Evolutionary conservation across 352 stramenopile species (phyloP).

Genomic region (Phytophthora sansomeana): DNA sequence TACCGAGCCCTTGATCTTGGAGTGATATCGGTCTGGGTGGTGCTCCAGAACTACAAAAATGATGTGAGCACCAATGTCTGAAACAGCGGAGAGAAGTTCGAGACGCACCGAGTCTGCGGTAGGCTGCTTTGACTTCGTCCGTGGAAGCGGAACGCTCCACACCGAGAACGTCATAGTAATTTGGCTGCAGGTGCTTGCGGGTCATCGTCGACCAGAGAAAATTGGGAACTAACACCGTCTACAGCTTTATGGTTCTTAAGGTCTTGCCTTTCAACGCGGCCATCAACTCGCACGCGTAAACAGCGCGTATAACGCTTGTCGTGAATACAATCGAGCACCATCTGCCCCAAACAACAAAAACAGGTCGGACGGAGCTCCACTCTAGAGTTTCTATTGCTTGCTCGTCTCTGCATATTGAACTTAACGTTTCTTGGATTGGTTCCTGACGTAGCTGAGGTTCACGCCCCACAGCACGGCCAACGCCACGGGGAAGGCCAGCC

Average conservation of each 20-base stretch:
- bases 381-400: slow-evolving; percentile 34
- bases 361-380: background rate
- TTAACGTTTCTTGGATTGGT: slow-evolving; percentile 52
- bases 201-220: background rate
- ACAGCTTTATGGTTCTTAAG: no score
- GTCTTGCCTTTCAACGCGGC: background rate
- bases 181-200: slow-evolving; percentile 4
- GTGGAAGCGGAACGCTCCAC: slow-evolving; percentile 67
- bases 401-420: slow-evolving; percentile 22
- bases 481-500: slow-evolving; percentile 66
- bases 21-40: slow-evolving; percentile 69
- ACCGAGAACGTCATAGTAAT: slow-evolving; percentile 74
- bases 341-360: background rate
- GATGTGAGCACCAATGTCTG: background rate
- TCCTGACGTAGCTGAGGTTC: slow-evolving; percentile 65
- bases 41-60: slow-evolving; percentile 61
- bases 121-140: slow-evolving; percentile 81
- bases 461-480: slow-evolving; percentile 67
- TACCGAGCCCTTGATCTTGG: slow-evolving; percentile 32
- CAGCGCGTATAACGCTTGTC: background rate
- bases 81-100: no score
- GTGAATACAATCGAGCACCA: background rate
- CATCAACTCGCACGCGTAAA: background rate
- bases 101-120: slow-evolving; percentile 77
- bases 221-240: no score